A percentile compares a stretch with the other conserved stretches of the same genome.
Conservation (phyloP, 2,329 filamentous ascomycete genomes). For the Mycosphaerella sp. region DNA sequence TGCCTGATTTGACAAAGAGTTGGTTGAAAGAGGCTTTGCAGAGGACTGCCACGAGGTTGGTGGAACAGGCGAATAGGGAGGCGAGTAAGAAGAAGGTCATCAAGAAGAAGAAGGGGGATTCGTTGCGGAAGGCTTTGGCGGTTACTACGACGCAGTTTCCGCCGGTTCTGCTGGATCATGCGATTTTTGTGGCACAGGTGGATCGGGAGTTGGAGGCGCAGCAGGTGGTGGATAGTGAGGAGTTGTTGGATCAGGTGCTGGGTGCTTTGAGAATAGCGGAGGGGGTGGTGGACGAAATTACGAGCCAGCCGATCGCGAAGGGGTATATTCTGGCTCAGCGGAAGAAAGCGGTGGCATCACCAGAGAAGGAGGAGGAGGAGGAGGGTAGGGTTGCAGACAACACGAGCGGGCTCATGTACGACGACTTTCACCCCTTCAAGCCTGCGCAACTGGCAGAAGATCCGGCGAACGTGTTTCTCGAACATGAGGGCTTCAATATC, state of each 20-base stretch:
- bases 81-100: conserved; percentile 53
- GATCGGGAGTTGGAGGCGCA: conserved; percentile 62
- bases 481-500: conserved; percentile 81
- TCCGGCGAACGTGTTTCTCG: conserved; percentile 59
- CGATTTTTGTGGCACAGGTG: conserved; percentile 62
- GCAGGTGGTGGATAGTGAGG: conserved; percentile 62
- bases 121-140: conserved; percentile 72
- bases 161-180: conserved; percentile 81
- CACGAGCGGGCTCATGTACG: conserved; percentile 59
- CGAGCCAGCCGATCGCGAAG: conserved; percentile 57
- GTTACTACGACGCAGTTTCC: conserved; percentile 83
- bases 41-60: conserved; percentile 56
- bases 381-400: conserved; percentile 35
- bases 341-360: conserved; percentile 12
- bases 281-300: conserved; percentile 62
- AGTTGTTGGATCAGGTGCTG: conserved; percentile 60
- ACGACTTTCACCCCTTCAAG: conserved; percentile 91
- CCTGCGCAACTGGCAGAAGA: conserved; percentile 72
- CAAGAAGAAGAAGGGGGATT: conserved; percentile 66
- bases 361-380: conserved; percentile 32
- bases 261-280: conserved; percentile 64
- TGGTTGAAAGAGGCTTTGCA: conserved; percentile 64
- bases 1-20: conserved; percentile 68
- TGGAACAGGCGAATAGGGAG: conserved; percentile 43
- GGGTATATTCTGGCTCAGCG: conserved; percentile 83